These are phyloP conservation scores for Podospora anserina DNA, from an alignment of 495 filamentous ascomycete genomes.

Conservation along the genomic window DNA sequence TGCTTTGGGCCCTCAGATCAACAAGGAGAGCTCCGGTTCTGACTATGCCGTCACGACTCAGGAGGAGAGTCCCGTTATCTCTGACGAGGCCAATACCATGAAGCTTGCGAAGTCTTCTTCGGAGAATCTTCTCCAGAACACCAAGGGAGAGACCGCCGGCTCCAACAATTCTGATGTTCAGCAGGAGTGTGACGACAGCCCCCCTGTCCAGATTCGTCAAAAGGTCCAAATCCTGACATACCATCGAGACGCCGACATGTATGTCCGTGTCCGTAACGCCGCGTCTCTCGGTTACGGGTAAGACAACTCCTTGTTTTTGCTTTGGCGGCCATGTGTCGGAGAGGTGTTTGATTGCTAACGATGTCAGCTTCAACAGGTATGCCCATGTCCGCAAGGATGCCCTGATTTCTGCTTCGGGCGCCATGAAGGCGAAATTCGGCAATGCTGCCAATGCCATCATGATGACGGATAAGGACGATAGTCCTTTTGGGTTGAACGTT, in stretches of 20 bases:
- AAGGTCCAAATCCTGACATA: slow-evolving; percentile 7
- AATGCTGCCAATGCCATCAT: slow-evolving; percentile 7
- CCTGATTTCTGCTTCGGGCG: not conserved
- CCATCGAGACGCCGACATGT: slow-evolving; percentile 22
- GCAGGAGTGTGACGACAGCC: not conserved
- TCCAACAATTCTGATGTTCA: not conserved
- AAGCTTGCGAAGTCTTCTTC: not conserved
- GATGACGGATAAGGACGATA: slow-evolving; percentile 7
- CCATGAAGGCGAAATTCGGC: not conserved
- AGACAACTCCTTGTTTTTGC: not conserved
- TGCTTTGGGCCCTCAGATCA: not conserved
- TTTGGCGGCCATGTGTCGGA: no score
- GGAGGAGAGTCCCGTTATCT: not conserved
- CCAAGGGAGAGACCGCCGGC: not conserved
- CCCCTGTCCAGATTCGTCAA: no score
- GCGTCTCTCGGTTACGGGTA: not conserved
- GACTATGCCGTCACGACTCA: not conserved
- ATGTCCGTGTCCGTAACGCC: slow-evolving; percentile 10
- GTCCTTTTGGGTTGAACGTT: slow-evolving; percentile 20
- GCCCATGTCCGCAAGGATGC: not conserved
- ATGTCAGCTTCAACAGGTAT: not conserved
- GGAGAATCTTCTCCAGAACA: no score
- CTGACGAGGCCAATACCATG: not conserved
- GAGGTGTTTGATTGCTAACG: not conserved
- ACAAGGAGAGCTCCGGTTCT: not conserved